Evolutionary conservation across 768 basidiomycete species (phyloP), one percentile per base, ranked within the genome.

Genomic region (Tylopilus cervinicoccineus): DNA sequence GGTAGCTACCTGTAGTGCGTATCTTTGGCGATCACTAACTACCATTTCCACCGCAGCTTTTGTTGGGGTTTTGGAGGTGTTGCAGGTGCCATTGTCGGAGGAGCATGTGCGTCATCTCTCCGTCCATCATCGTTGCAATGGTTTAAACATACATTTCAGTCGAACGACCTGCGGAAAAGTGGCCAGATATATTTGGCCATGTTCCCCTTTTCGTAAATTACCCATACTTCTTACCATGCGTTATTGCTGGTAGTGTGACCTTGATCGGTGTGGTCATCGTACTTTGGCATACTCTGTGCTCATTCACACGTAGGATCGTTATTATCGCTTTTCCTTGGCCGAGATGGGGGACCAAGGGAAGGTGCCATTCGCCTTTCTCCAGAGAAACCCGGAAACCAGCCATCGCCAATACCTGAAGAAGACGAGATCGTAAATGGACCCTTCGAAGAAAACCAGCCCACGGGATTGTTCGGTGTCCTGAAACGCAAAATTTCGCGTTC

Each of bases 1-100:
- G 93, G 81, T 87, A 56, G 38, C 10, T 22, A 32, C 4, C 19
- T 34, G 37, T 45, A 46, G 20, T 27, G 33, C 34, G 37, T 37
- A 11, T 40, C 53, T 43, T 42, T 23, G 26, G 26, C 16, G 7
- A 6, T 19, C 17, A 23, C 50, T 56, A 13, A 59, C 22, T 10
- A 26, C 2, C 9, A 6, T 32, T 19, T 34, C 34, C 27, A 49
- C 41, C 47, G 3, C 48, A 91, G 88, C 11, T 96, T 95, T 66
- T 90, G 85, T 56, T 96, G 95, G 96, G 94, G 93, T 51, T 80
- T 98, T 55, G 96, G 95, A 52, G 96, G 94, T 79, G 90, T 93
- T 12, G 80, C 84, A 38, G 92, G 92, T 37, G 87, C 88, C 38
- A 86, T 93, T 44, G 77, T 94, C 26, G 93, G 90, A 52, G 89